phyloP scores from a whole-genome alignment of 495 filamentous ascomycete genomes.

The Achaetomiella virescens region DNA sequence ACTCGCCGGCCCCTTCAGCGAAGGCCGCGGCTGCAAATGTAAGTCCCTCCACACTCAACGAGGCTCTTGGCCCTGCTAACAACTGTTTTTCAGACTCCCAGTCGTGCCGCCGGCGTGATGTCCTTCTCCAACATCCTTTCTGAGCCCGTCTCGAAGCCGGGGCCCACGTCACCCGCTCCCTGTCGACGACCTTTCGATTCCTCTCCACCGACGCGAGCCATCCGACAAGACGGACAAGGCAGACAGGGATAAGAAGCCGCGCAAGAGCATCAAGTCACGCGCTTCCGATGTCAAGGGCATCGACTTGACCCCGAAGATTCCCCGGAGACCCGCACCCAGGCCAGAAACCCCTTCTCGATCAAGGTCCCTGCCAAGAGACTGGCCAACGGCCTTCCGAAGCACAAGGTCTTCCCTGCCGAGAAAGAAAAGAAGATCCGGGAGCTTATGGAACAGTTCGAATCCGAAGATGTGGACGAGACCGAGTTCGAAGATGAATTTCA shows the following conservation, averaged over 20 bases:
- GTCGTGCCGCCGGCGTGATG: conserved; percentile 76
- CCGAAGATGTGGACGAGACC: conserved; percentile 58
- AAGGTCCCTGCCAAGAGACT: conserved; percentile 44
- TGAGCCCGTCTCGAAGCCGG: conserved; percentile 51
- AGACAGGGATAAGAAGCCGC: conserved; percentile 30
- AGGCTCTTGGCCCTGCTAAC: conserved; percentile 3
- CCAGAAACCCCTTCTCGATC: conserved; percentile 39
- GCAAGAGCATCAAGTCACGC: conserved; percentile 39
- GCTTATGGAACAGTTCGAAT: conserved; percentile 61
- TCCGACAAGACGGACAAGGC: conserved; percentile 14
- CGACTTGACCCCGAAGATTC: conserved; percentile 34
- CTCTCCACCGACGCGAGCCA: conserved; percentile 22
- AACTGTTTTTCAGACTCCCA: conserved; percentile 44
- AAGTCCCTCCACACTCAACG: conserved; percentile 23
- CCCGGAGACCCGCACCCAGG: conserved; percentile 37
- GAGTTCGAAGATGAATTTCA: conserved; percentile 55
- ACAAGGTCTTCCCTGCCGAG: conserved; percentile 51
- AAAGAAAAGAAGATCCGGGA: conserved; percentile 63
- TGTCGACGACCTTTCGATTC: conserved; percentile 24
- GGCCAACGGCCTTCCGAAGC: conserved; percentile 46
- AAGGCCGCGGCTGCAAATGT: conserved; percentile 33
- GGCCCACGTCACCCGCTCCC: conserved; percentile 34
- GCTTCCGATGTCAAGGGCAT: conserved; percentile 35
- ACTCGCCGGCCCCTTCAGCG: conserved; percentile 30
- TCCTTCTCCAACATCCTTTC: conserved; percentile 86